Conservation (phyloP, 108 stramenopile species). For the Conticribra weissflogii region DNA sequence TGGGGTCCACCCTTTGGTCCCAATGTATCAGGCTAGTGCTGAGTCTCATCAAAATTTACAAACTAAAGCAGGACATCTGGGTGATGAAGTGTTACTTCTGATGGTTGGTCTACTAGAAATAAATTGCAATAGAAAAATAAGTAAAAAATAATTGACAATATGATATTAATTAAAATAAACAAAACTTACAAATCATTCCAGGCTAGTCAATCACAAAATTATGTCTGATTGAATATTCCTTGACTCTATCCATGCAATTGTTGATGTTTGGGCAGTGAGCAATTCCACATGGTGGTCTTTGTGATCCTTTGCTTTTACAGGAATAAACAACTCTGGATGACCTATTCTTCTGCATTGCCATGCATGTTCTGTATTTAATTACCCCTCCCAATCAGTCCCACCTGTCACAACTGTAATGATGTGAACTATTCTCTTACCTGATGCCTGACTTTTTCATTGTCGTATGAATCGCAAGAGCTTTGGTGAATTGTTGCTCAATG, state of each 20-base stretch:
- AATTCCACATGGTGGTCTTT: slow-evolving; percentile 8
- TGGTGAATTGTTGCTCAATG: background rate
- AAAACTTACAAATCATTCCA: background rate
- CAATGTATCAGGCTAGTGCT: too few relatives aligned
- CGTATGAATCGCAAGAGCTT: background rate
- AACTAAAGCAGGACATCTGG: too few relatives aligned
- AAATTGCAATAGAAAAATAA: too few relatives aligned
- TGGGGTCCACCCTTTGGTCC: too few relatives aligned
- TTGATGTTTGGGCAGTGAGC: slow-evolving; percentile 4
- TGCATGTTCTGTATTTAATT: background rate
- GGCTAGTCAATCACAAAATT: background rate
- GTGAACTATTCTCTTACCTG: background rate
- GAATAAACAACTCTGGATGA: background rate
- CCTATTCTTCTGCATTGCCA: background rate
- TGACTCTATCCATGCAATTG: background rate
- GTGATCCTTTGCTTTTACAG: background rate
- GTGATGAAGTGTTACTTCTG: too few relatives aligned
- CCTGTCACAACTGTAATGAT: background rate
- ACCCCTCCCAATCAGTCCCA: background rate
- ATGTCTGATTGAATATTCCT: background rate
- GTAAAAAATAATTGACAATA: too few relatives aligned
- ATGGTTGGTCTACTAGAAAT: too few relatives aligned
- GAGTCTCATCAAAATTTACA: too few relatives aligned
- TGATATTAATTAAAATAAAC: background rate
- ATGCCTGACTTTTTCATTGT: background rate